phyloP scores from a whole-genome alignment of 2,329 filamentous ascomycete species.

The Pseudopithomyces chartarum region DNA sequence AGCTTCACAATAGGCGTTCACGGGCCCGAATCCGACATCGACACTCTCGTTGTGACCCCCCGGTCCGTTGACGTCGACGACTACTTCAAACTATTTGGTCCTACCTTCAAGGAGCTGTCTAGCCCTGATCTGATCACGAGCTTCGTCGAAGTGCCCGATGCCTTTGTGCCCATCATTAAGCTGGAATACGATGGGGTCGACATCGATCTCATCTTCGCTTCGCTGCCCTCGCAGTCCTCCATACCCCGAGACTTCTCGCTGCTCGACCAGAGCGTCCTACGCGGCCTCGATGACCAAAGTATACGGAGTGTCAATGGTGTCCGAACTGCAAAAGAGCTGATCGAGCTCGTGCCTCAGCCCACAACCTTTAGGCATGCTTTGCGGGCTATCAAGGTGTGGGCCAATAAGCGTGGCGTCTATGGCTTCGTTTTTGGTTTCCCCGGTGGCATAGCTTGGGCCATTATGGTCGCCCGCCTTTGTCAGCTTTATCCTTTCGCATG shows the following conservation, averaged over 20 bases:
- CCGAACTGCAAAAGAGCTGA: conserved; percentile 89
- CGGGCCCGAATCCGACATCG: conserved; percentile 87
- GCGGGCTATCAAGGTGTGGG: conserved; percentile 95
- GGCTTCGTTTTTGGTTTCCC: conserved; percentile 96
- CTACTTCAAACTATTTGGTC: conserved; percentile 90
- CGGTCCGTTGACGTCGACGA: conserved; percentile 87
- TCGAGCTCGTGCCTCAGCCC: conserved; percentile 84
- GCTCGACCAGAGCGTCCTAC: conserved; percentile 81
- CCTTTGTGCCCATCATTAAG: conserved; percentile 97
- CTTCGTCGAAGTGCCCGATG: conserved; percentile 82
- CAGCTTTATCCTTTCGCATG: conserved; percentile 94
- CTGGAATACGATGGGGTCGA: conserved; percentile 89
- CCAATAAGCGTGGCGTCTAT: conserved; percentile 88
- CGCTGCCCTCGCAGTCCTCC: conserved; percentile 46
- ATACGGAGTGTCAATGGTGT: conserved; percentile 92
- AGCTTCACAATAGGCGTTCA: conserved; percentile 88
- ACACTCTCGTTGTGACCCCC: conserved; percentile 90
- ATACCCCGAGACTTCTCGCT: conserved; percentile 68
- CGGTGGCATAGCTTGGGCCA: conserved; percentile 96
- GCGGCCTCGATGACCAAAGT: conserved; percentile 84
- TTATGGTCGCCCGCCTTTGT: conserved; percentile 94
- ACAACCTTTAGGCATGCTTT: conserved; percentile 89
- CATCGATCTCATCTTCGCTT: conserved; percentile 82
- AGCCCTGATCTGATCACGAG: conserved; percentile 81
- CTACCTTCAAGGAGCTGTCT: conserved; percentile 75